Evolutionary conservation across 2,329 filamentous ascomycete species (phyloP).

Genomic region (Ophiostoma angusticollis): DNA sequence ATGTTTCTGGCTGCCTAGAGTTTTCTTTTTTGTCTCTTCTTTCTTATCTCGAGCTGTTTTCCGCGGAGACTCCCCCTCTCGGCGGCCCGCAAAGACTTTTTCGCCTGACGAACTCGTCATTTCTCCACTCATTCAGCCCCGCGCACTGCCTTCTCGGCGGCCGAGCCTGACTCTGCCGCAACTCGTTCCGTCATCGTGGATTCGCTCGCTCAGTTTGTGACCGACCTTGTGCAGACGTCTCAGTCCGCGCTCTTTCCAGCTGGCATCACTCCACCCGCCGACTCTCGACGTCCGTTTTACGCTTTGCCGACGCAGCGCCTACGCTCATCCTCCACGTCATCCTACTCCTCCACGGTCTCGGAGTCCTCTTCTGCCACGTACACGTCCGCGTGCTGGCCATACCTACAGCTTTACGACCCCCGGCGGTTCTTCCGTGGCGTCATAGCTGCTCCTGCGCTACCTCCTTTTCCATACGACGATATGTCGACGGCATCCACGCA

Average conservation of each 20-base stretch:
- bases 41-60: too few species aligned
- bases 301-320: not conserved
- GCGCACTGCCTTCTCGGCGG: slow-evolving; percentile 36
- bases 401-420: slow-evolving; percentile 27
- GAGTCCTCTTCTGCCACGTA: slow-evolving; percentile 11
- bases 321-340: slow-evolving; percentile 14
- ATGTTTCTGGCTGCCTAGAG: not conserved
- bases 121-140: slow-evolving; percentile 9
- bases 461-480: slow-evolving; percentile 37
- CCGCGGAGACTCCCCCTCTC: too few species aligned
- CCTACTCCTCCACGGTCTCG: slow-evolving; percentile 15
- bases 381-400: slow-evolving; percentile 10
- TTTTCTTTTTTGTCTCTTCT: not conserved
- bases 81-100: too few species aligned
- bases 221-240: slow-evolving; percentile 21
- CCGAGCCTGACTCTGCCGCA: slow-evolving; percentile 45
- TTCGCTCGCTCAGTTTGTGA: slow-evolving; percentile 31
- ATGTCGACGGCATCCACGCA: slow-evolving; percentile 23
- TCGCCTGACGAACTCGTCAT: slow-evolving; percentile 3
- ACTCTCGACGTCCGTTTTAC: not conserved
- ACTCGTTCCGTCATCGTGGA: slow-evolving; percentile 41
- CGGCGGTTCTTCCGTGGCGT: slow-evolving; percentile 42
- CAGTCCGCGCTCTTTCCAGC: slow-evolving; percentile 4
- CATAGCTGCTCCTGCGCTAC: slow-evolving; percentile 42
- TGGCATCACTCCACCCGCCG: slow-evolving; percentile 3